Evolutionary conservation across 805 yeast genomes (phyloP), one percentile per base, ranked within the genome.

Genomic region (Wickerhamomyces queroliae): DNA sequence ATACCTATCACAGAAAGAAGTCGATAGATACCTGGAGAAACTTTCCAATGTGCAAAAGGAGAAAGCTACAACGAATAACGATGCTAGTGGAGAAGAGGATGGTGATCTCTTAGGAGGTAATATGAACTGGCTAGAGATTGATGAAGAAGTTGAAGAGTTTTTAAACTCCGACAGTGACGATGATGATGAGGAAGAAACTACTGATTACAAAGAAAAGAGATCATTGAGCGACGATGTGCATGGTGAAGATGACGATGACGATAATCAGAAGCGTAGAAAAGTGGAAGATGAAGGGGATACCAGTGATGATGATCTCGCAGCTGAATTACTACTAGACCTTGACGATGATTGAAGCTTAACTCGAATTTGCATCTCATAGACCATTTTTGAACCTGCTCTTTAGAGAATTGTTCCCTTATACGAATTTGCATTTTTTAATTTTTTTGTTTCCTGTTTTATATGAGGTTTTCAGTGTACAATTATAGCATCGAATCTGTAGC

Each of bases 131-230:
- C 28, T 55, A 16, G 54, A 48, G 17, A 47, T 48, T 24, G 78
- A 74, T 56, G 64, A 61, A 19, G 81, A 76, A 25, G 76, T 78
- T 10, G 77, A 74, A 40, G 78, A 74, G 35, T 80, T 50, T n/a
- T 29, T 24, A 72, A 47, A 75, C 73, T 45, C 74, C 64, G 47
- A 54, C 12, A 59, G 55, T 16, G 58, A 53, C 3, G 56, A 49
- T 1, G 58, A 53, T 7, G 54, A 47, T 2, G 52, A 49, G 5
- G 52, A 43, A 11, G 55, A 53, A n/a, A n/a, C n/a, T n/a, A n/a
- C 38, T 2, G 55, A 45, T 26, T 53, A 47, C 7, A 45, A 52
- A 1, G 53, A 50, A 9, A 53, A 46, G 17, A 57, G 46, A 4
- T 52, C 46, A 27, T 49, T 35, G 3, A 38, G 37, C 27, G 54